These are phyloP conservation scores for Lactuca saligna DNA, from an alignment of 129 eudicot species.

Conservation along the genomic window DNA sequence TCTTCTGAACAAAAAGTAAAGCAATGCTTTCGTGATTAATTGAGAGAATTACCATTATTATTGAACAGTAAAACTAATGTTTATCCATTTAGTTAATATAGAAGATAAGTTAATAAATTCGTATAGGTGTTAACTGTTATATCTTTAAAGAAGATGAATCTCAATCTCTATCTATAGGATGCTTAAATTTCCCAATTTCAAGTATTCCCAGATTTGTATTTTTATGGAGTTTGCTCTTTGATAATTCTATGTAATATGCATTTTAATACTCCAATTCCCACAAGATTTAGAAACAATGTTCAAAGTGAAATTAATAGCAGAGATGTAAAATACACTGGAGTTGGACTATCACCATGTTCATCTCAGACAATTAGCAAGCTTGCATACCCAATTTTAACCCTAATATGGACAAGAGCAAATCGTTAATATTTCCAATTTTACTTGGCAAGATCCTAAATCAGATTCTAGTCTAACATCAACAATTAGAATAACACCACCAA, in stretches of 20 bases:
- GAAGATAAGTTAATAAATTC: neutral
- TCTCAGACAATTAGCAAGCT: neutral
- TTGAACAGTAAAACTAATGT: neutral
- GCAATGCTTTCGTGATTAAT: neutral
- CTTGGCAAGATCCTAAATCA: neutral
- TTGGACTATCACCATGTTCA: neutral
- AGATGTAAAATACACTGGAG: neutral
- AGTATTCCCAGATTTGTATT: constrained; percentile 7
- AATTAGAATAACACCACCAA: neutral
- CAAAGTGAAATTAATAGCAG: too few species aligned
- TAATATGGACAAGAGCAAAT: neutral
- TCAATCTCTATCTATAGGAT: neutral
- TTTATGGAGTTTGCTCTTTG: neutral
- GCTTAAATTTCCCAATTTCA: neutral
- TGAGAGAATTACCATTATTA: neutral
- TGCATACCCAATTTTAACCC: constrained; percentile 9
- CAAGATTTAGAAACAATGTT: too few species aligned
- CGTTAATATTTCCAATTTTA: neutral
- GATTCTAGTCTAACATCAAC: neutral
- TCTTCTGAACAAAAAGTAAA: constrained; percentile 42
- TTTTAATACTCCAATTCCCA: too few species aligned
- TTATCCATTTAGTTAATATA: neutral
- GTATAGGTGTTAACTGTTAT: neutral
- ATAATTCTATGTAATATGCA: neutral
- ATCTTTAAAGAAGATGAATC: constrained; percentile 4